A percentile compares a stretch with the other conserved stretches of the same genome.
Evolutionary conservation across 2,329 filamentous ascomycete species (phyloP).

Genomic region (Aschersonia sp.): DNA sequence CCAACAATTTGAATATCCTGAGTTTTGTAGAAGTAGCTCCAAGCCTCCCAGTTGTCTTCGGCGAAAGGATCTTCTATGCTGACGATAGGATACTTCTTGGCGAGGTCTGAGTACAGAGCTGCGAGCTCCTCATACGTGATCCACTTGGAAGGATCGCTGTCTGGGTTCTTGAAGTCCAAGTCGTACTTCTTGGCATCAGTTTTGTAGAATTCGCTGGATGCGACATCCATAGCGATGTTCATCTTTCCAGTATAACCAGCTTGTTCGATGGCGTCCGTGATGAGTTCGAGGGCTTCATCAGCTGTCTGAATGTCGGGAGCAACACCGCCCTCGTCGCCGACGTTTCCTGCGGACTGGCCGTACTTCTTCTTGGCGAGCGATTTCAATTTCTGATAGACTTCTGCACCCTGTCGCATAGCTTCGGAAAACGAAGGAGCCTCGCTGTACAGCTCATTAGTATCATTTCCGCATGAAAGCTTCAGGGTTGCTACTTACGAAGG

Average conservation of each 20-base stretch:
- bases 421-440: constrained; percentile 83
- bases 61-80: constrained; percentile 98
- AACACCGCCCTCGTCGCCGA: constrained; percentile 98
- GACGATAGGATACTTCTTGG: constrained; percentile 95
- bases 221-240: constrained; percentile 98
- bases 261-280: constrained; percentile 84
- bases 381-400: constrained; percentile 99
- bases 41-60: constrained; percentile 99
- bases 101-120: constrained; percentile 73
- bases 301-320: constrained; percentile 96
- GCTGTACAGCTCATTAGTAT: constrained; percentile 22
- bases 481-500: constrained; percentile 43
- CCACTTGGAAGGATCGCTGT: constrained; percentile 93
- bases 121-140: constrained; percentile 96
- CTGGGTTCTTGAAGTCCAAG: constrained; percentile 99
- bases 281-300: constrained; percentile 92
- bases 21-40: constrained; percentile 99
- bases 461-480: neutral
- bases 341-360: constrained; percentile 95
- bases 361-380: constrained; percentile 97
- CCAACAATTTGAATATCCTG: constrained; percentile 96
- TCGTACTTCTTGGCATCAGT: constrained; percentile 97
- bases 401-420: constrained; percentile 88
- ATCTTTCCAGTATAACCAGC: constrained; percentile 93
- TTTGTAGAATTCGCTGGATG: constrained; percentile 99